A percentile compares a stretch with the other conserved stretches of the same genome.
Conservation (phyloP, 2,329 filamentous ascomycete genomes). For the Fusarium sp. region DNA sequence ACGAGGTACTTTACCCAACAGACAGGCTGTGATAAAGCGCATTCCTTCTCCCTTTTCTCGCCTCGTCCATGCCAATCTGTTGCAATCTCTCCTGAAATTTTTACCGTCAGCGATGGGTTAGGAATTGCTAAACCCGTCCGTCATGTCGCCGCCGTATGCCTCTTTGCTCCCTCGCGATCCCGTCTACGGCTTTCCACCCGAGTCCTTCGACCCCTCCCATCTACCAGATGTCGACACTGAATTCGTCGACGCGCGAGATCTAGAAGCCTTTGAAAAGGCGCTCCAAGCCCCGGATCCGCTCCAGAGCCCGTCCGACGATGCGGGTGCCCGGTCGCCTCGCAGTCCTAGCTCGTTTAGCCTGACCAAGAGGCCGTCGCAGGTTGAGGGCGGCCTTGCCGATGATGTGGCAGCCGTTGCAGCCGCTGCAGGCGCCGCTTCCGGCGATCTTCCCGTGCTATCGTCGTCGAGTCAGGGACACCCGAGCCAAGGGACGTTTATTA, state of each 20-base stretch:
- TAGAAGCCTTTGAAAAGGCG: constrained; percentile 82
- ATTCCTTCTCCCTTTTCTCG: constrained; percentile 19
- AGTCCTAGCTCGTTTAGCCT: constrained; percentile 54
- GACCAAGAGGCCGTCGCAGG: constrained; percentile 54
- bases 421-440: constrained; percentile 52
- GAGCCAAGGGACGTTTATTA: constrained; percentile 71
- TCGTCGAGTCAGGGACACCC: constrained; percentile 45
- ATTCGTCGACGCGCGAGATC: constrained; percentile 78
- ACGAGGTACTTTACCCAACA: constrained; percentile 37
- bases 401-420: constrained; percentile 51
- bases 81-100: background rate
- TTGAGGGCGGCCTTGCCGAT: constrained; percentile 43
- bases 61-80: constrained; percentile 5
- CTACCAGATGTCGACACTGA: constrained; percentile 85
- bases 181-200: constrained; percentile 67
- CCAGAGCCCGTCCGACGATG: constrained; percentile 68
- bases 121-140: constrained; percentile 10
- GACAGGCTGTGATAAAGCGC: constrained; percentile 20
- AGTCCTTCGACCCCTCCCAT: constrained; percentile 73
- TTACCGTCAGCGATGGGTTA: constrained; percentile 29
- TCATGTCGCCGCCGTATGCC: constrained; percentile 41
- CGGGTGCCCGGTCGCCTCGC: constrained; percentile 54
- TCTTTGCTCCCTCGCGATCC: constrained; percentile 41
- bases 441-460: constrained; percentile 44
- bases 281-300: constrained; percentile 83